Evolutionary conservation across 139 green algal species (phyloP).

Genomic region (Tetradesmus obliquus): DNA sequence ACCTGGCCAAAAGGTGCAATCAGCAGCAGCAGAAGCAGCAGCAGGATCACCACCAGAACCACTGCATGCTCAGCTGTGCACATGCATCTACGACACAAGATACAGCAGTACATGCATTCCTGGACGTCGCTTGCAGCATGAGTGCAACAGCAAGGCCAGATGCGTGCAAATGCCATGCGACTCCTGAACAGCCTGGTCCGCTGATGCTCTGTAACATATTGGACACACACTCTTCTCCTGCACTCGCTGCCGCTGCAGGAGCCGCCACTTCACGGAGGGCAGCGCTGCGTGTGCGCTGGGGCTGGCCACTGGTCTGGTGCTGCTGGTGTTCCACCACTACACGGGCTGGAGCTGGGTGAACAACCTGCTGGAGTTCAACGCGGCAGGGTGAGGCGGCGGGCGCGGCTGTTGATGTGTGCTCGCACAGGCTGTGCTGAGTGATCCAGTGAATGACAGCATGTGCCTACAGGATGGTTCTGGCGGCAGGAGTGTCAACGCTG

Average conservation of each 20-base stretch:
- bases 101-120: background rate
- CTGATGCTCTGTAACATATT: background rate
- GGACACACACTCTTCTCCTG: no score
- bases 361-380: constrained; percentile 57
- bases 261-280: constrained; percentile 53
- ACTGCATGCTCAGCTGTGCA: no score
- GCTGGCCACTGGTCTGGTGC: constrained; percentile 45
- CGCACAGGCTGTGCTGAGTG: no score
- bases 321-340: constrained; percentile 52
- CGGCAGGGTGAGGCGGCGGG: background rate
- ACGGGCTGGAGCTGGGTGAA: constrained; percentile 31
- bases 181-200: background rate
- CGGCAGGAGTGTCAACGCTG: no score
- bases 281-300: constrained; percentile 55
- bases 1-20: constrained; percentile 56
- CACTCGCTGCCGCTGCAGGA: constrained; percentile 22
- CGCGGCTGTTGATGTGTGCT: no score
- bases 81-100: background rate
- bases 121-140: no score
- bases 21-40: background rate
- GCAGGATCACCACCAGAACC: no score
- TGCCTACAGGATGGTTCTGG: no score
- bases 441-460: no score
- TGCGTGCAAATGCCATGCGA: no score
- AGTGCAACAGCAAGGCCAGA: background rate